Evolutionary conservation across 805 yeast species (phyloP), one percentile per base, ranked within the genome.

Genomic region (Komagataella pseudopastoris): DNA sequence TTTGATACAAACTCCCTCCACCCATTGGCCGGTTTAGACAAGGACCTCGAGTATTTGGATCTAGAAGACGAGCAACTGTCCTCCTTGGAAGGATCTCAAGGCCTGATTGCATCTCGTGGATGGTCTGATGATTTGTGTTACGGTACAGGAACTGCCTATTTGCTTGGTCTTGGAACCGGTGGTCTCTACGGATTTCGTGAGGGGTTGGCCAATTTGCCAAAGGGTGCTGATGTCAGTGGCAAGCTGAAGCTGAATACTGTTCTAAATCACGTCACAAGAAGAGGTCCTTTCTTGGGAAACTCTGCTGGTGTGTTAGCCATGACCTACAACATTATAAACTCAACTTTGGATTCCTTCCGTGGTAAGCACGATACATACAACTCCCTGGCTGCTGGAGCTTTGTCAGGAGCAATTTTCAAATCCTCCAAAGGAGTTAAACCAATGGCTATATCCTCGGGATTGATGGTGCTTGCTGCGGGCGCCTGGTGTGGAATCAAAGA

Each of bases 51-150:
- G 66, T 91, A 82, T 64, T 70, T 93, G 58, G 96, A 91, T 59
- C 74, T 93, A 55, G 97, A 91, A 60, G 90, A 83, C 55, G 96
- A 89, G 57, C 79, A 76, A 59, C 71, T 89, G 55, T 77, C 81
- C 48, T 68, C 77, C n/a, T 67, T 87, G 60, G 95, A 88, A 61
- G 96, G 96, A 45, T 80, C 95, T 1, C 88, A 87, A 63, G 95
- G 96, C 53, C 65, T 91, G 53, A 77, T 93, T 56, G 96, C 99
- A 23, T 85, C 95, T n/a, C 83, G 97, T 71, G 96, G 95, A 59
- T 93, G 96, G 95, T 78, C 89, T 14, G 99, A 93, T 67, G 98
- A 93, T 71, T 76, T 93, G 57, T 89, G 97, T 77, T 93, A 93
- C 68, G 99, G 99, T 59, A 85, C 98, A 8, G 99, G 99, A 68